These are phyloP conservation scores for Fusarium annulatum DNA, from an alignment of 2,329 filamentous ascomycete genomes.

Conservation along the genomic window DNA sequence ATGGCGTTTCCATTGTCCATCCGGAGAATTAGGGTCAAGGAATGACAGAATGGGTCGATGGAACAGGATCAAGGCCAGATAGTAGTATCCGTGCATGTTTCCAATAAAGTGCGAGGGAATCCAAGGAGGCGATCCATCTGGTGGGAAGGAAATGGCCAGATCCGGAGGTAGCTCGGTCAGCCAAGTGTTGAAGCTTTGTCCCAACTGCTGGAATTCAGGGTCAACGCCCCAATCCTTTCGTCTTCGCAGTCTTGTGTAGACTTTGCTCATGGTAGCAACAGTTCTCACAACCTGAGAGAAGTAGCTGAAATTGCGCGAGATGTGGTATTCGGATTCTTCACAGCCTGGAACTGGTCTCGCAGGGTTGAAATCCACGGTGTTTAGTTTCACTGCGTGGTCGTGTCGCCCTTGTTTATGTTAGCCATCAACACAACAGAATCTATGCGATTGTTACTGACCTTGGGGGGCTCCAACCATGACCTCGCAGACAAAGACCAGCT, in stretches of 20 bases:
- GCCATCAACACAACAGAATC: background rate
- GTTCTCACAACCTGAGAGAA: slow-evolving; percentile 82
- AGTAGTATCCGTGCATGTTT: slow-evolving; percentile 90
- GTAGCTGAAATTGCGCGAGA: slow-evolving; percentile 87
- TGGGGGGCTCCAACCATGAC: slow-evolving; percentile 94
- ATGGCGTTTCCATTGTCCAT: slow-evolving; percentile 86
- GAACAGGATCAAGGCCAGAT: slow-evolving; percentile 85
- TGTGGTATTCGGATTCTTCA: slow-evolving; percentile 79
- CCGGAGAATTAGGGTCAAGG: slow-evolving; percentile 75
- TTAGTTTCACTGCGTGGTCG: slow-evolving; percentile 79
- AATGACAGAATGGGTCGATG: slow-evolving; percentile 87
- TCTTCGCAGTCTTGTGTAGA: slow-evolving; percentile 79
- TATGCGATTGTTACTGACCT: slow-evolving; percentile 59
- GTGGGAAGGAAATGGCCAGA: slow-evolving; percentile 79
- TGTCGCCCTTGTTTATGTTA: slow-evolving; percentile 69
- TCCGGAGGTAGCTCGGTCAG: slow-evolving; percentile 80
- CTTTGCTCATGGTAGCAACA: slow-evolving; percentile 79
- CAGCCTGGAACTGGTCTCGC: slow-evolving; percentile 71
- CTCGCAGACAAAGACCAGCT: slow-evolving; percentile 85
- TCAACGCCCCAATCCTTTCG: slow-evolving; percentile 89
- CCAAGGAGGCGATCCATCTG: slow-evolving; percentile 84
- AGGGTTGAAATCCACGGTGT: slow-evolving; percentile 80
- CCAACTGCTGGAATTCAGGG: slow-evolving; percentile 83
- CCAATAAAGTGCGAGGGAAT: slow-evolving; percentile 88
- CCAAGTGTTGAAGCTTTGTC: slow-evolving; percentile 81